Base-by-base conservation (phyloP, 2,329 filamentous ascomycete species). In the Tolypocladium sp. region DNA sequence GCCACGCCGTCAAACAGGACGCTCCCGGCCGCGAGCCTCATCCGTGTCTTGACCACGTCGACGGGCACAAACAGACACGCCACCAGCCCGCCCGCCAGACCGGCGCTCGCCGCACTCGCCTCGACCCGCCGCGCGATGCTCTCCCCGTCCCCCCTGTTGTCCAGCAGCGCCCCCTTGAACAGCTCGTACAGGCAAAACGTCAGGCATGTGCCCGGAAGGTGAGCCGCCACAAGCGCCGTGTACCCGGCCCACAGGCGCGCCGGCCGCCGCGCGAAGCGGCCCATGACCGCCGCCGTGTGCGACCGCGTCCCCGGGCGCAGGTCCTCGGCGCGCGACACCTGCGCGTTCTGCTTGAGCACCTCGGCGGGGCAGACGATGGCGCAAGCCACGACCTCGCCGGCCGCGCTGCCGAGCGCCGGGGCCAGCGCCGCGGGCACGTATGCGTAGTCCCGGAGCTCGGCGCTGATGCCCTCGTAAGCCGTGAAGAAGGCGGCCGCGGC, bases 281-380 rank as follows among this genome's bases (percentile, higher is more conserved):
- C 54, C 52, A 58, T 15, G 20, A 57, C 46, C 5, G 15, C 25
- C 15, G 46, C 46, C 46, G 20, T 51, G 46, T 51, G 46, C 46
- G 46, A 51, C 15, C 46, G 46, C 55, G 27, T 55, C 3, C 46
- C 57, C 20, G 57, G 44, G 25, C 27, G 30, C 55, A 53, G 37
- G 3, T 38, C 27, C 22, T 44, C 54, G 37, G 41, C 55, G 35
- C n/a, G 38, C n/a, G 55, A 57, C 7, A 65, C 58, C 53, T 65
- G 63, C 22, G 63, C 63, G 22, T 65, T 65, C 59, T 65, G 63
- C 55, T 65, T 65, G 41, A 64, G 25, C 15, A 65, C 62, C 53
- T 65, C 63, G 20, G 63, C 63, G 4, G 63, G 63, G 15, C 62
- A 62, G 53, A 59, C 58, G 1, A 65, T 63, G 41, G 61, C 63